Percentiles rank a stretch among this genome's conserved stretches.
phyloP scores from a whole-genome alignment of 2,329 filamentous ascomycete species.

The Fusarium subglutinans region DNA sequence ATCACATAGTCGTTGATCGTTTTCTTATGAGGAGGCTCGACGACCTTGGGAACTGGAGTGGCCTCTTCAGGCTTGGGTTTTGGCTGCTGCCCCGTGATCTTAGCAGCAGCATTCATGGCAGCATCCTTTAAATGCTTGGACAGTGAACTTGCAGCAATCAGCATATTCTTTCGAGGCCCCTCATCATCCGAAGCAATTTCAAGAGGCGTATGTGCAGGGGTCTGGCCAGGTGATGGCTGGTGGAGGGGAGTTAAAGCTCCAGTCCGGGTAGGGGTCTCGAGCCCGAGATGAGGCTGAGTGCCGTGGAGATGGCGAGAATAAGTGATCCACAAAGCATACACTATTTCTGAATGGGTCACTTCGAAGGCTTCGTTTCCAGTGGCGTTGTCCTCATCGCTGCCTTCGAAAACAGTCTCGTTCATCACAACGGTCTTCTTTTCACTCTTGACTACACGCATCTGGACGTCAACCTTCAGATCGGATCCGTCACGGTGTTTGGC shows the following conservation, averaged over 20 bases:
- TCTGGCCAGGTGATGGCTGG: slow-evolving; percentile 82
- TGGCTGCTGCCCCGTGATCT: slow-evolving; percentile 56
- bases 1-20: slow-evolving; percentile 90
- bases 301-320: slow-evolving; percentile 94
- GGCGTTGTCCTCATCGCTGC: slow-evolving; percentile 63
- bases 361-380: slow-evolving; percentile 56
- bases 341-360: slow-evolving; percentile 73
- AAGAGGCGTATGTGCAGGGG: slow-evolving; percentile 64
- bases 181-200: slow-evolving; percentile 65
- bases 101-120: slow-evolving; percentile 64
- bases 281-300: slow-evolving; percentile 66
- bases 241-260: slow-evolving; percentile 76
- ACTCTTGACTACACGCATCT: slow-evolving; percentile 95
- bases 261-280: slow-evolving; percentile 69
- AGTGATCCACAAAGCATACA: slow-evolving; percentile 96
- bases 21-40: slow-evolving; percentile 70
- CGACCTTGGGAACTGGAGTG: slow-evolving; percentile 48
- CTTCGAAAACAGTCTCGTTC: slow-evolving; percentile 72
- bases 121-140: slow-evolving; percentile 67
- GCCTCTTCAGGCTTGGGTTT: slow-evolving; percentile 47
- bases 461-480: slow-evolving; percentile 92
- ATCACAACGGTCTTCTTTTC: slow-evolving; percentile 72
- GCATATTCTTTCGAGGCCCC: slow-evolving; percentile 53
- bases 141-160: slow-evolving; percentile 58
- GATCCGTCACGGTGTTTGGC: slow-evolving; percentile 91